A percentile compares a stretch with the other conserved stretches of the same genome.
phyloP scores from a whole-genome alignment of 23 red algal species.

The Pyropia yezoensis region DNA sequence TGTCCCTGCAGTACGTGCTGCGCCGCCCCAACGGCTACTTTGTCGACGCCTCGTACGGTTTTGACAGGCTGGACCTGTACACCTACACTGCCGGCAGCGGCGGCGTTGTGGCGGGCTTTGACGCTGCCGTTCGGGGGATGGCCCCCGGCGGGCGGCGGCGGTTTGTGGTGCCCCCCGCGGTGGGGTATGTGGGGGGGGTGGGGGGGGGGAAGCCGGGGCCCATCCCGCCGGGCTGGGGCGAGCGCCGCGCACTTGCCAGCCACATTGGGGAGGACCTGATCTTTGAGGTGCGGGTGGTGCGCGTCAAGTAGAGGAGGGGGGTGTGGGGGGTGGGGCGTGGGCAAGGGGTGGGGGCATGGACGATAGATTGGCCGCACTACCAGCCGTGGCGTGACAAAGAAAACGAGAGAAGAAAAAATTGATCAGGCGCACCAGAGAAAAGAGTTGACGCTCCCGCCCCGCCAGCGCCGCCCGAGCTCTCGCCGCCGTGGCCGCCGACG shows the following conservation, averaged over 20 bases:
- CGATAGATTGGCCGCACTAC: too few relatives aligned
- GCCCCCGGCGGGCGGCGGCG: slow-evolving; percentile 39
- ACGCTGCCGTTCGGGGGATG: slow-evolving; percentile 41
- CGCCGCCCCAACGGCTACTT: slow-evolving; percentile 58
- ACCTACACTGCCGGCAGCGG: slow-evolving; percentile 26
- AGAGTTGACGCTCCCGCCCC: too few relatives aligned
- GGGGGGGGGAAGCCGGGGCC: slow-evolving; percentile 31
- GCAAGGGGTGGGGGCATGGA: too few relatives aligned
- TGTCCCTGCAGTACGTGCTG: slow-evolving; percentile 54
- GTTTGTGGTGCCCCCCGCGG: slow-evolving; percentile 49
- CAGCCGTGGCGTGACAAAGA: too few relatives aligned
- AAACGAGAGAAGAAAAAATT: too few relatives aligned
- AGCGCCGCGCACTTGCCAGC: slow-evolving; percentile 22
- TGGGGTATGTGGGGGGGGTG: slow-evolving; percentile 47
- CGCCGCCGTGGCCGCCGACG: too few relatives aligned
- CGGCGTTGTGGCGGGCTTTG: slow-evolving; percentile 53
- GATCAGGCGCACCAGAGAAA: too few relatives aligned
- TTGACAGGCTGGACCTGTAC: slow-evolving; percentile 47
- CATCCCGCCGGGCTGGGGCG: slow-evolving; percentile 61
- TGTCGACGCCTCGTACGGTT: slow-evolving; percentile 54
- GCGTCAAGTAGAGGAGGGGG: slow-evolving; percentile 3
- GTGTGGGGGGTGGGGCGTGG: too few relatives aligned
- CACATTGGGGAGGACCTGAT: slow-evolving; percentile 44
- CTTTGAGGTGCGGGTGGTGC: slow-evolving; percentile 61
- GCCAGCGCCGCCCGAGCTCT: too few relatives aligned